Evolutionary conservation across 148 eudicot species (phyloP), one percentile per base, ranked within the genome.

Genomic region (Fagopyrum tataricum): DNA sequence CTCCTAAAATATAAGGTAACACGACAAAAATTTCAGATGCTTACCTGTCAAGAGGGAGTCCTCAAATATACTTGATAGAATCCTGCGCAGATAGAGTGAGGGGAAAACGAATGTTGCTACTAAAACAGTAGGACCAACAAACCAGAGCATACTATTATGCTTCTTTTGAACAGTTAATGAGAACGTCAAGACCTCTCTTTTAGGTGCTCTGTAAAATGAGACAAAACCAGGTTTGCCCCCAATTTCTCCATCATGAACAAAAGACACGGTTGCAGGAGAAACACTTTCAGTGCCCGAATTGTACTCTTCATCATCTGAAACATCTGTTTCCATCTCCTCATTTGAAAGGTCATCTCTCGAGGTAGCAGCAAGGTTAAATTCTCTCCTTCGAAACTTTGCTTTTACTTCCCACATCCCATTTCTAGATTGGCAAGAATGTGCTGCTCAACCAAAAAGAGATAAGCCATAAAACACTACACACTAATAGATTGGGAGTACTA

Each of bases 11-110:
- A 37, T 11, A 64, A 4, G 21, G 20, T 64, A 18, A 39, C 37
- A 61, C 4, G 18, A 39, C 5, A 14, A 4, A 31, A 2, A 18
- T 64, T 31, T 64, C 10, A 4, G 69, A 11, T 64, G 20, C 82
- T 72, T 75, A 95, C 99, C 99, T 76, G 99, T 95, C 80, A 95
- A 79, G 52, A 95, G 85, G 80, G 97, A 92, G 75, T 95, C 98
- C 79, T 95, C 98, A 81, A 95, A 95, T 76, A 95, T 86, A 51
- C 88, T 84, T 59, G 96, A 95, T 53, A 95, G 77, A 73, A 95
- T 87, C 78, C 80, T 88, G 80, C 98, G 93, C 85, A 95, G 79
- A 80, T 90, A 95, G 48, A 95, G 96, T 9, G 98, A 95, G 26
- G 98, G 98, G 39, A 95, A 89, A 73, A 95, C 79, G 76, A 90